Conservation (phyloP, 495 filamentous ascomycete species). For the Tetracladium setigerum region DNA sequence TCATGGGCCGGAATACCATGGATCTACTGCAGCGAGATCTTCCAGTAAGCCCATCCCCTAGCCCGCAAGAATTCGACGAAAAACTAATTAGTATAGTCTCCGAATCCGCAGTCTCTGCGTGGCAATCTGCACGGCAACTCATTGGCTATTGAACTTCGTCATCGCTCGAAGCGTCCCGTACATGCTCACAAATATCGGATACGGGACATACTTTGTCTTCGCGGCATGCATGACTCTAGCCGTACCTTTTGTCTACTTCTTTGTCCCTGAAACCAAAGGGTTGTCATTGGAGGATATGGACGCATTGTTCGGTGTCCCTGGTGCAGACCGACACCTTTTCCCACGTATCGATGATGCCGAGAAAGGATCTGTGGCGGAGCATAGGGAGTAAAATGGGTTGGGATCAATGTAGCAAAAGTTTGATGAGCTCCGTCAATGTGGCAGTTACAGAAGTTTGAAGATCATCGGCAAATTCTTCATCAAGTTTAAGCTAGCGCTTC, state of each 20-base stretch:
- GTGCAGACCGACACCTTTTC: no score
- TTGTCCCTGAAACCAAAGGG: constrained; percentile 51
- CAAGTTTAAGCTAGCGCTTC: no score
- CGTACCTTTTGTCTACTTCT: constrained; percentile 34
- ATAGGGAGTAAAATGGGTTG: no score
- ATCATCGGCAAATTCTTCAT: no score
- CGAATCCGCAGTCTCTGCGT: constrained; percentile 26
- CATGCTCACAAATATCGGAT: constrained; percentile 35
- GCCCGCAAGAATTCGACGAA: constrained; percentile 53
- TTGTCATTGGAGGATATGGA: constrained; percentile 58
- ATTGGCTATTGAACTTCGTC: constrained; percentile 32
- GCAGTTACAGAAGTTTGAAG: no score
- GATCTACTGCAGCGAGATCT: neutral
- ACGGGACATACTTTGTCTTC: constrained; percentile 37
- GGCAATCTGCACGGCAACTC: constrained; percentile 23
- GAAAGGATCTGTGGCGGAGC: no score
- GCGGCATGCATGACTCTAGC: constrained; percentile 43
- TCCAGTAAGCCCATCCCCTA: no score
- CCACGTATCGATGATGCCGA: no score
- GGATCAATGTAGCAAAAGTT: no score
- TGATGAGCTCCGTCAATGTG: no score
- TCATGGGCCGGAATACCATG: constrained; percentile 55
- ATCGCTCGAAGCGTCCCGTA: constrained; percentile 31
- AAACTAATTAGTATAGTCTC: no score
- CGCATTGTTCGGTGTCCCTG: constrained; percentile 41